phyloP scores from a whole-genome alignment of 2,329 filamentous ascomycete species.

The Penicillium sp. region DNA sequence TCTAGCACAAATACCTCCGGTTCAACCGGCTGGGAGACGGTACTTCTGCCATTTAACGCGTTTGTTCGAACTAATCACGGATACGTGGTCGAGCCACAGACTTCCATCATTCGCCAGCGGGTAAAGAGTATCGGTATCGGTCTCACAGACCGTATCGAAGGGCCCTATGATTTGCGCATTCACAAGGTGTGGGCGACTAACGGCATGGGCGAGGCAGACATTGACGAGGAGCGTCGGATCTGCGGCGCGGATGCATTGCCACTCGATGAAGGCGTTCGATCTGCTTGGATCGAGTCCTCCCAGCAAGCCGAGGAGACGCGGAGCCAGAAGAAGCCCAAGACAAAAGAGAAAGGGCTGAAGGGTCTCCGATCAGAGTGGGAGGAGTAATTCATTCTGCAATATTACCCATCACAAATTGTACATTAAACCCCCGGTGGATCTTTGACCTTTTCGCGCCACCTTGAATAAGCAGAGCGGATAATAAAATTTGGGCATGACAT shows the following conservation, averaged over 20 bases:
- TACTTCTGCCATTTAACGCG: slow-evolving; percentile 85
- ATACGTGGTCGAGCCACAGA: slow-evolving; percentile 87
- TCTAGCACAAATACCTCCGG: slow-evolving; percentile 54
- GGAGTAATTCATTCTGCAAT: slow-evolving; percentile 12
- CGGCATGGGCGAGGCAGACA: slow-evolving; percentile 45
- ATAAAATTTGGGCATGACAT: not conserved
- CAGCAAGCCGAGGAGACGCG: slow-evolving; percentile 3
- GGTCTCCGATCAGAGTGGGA: slow-evolving; percentile 39
- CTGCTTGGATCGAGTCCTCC: slow-evolving; percentile 25
- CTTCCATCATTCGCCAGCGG: slow-evolving; percentile 81
- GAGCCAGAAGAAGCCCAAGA: slow-evolving; percentile 12
- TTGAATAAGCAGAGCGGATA: not conserved
- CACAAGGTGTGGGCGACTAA: slow-evolving; percentile 92
- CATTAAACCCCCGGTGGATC: not conserved
- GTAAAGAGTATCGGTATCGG: slow-evolving; percentile 84
- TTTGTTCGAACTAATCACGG: slow-evolving; percentile 96
- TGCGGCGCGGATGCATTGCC: slow-evolving; percentile 41
- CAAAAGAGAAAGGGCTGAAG: slow-evolving; percentile 35
- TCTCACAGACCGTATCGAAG: slow-evolving; percentile 82
- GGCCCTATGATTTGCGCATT: slow-evolving; percentile 83
- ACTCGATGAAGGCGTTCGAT: slow-evolving; percentile 36
- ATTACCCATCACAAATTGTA: not conserved
- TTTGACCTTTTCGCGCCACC: not conserved
- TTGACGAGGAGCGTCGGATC: slow-evolving; percentile 42
- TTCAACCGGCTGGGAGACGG: slow-evolving; percentile 89